phyloP scores from a whole-genome alignment of 2,329 filamentous ascomycete species.

The Penicillium sp. region DNA sequence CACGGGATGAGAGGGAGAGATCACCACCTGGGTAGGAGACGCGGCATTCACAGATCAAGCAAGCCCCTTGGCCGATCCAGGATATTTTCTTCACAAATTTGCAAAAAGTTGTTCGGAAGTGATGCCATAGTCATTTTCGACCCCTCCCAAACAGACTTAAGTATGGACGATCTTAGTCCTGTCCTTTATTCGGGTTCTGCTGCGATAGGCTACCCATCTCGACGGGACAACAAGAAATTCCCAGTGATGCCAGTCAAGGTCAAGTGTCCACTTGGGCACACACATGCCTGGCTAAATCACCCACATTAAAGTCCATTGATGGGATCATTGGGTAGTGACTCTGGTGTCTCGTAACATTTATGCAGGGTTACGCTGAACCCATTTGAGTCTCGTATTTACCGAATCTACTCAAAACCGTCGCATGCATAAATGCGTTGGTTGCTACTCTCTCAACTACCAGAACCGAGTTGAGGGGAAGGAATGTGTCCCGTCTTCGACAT shows the following conservation, averaged over 20 bases:
- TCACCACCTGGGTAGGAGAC: conserved; percentile 6
- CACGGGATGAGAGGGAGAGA: conserved; percentile 5
- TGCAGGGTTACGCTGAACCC: neutral
- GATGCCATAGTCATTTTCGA: neutral
- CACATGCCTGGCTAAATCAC: too few relatives aligned
- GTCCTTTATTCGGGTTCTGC: neutral
- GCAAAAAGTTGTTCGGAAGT: neutral
- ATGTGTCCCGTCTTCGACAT: conserved; percentile 69
- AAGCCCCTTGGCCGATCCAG: neutral
- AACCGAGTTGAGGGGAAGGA: conserved; percentile 7
- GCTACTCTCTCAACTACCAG: neutral
- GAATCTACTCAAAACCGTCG: neutral
- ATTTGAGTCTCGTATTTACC: neutral
- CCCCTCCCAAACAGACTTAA: neutral
- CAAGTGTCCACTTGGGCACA: too few relatives aligned
- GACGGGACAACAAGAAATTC: conserved; percentile 10
- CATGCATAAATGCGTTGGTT: neutral
- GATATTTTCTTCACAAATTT: neutral
- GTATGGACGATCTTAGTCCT: conserved; percentile 7
- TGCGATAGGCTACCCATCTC: neutral
- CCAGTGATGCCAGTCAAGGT: conserved; percentile 9
- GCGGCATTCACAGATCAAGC: conserved; percentile 15
- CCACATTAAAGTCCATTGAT: neutral
- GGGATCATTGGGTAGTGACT: neutral
- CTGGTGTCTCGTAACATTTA: neutral